Percentiles rank a stretch among this genome's conserved stretches.
Evolutionary conservation across 805 yeast species (phyloP).

Genomic region (Komagataella populi): DNA sequence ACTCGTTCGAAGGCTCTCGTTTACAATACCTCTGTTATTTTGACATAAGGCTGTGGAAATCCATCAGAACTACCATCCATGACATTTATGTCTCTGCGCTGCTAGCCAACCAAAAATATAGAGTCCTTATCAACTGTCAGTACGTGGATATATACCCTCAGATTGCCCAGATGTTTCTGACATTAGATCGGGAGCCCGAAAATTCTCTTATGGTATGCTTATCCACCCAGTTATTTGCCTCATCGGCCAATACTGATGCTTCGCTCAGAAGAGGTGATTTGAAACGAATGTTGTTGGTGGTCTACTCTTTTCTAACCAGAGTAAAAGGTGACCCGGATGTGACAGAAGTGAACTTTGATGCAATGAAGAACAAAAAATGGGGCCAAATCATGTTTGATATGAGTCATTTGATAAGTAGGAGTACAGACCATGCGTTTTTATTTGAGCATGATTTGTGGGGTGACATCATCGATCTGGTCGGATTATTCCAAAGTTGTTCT

Average conservation of each 20-base stretch:
- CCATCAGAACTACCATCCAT: slow-evolving; percentile 40
- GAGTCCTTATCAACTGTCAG: slow-evolving; percentile 53
- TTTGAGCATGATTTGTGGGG: slow-evolving; percentile 32
- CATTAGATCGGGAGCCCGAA: slow-evolving; percentile 82
- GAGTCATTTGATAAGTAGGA: slow-evolving; percentile 63
- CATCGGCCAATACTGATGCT: slow-evolving; percentile 65
- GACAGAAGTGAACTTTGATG: slow-evolving; percentile 25
- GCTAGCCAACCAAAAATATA: slow-evolving; percentile 44
- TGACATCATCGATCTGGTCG: slow-evolving; percentile 51
- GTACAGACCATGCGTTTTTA: slow-evolving; percentile 36
- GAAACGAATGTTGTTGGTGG: slow-evolving; percentile 43
- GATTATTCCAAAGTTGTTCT: slow-evolving; percentile 68
- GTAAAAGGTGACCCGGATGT: slow-evolving; percentile 26
- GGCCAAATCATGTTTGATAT: slow-evolving; percentile 71
- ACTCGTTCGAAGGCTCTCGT: slow-evolving; percentile 28
- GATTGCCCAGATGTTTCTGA: slow-evolving; percentile 53
- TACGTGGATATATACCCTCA: slow-evolving; percentile 77
- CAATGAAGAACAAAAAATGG: slow-evolving; percentile 56
- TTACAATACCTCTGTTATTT: slow-evolving; percentile 47
- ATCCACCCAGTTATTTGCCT: slow-evolving; percentile 79
- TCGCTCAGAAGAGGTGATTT: slow-evolving; percentile 54
- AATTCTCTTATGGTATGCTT: slow-evolving; percentile 58
- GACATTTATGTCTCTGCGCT: slow-evolving; percentile 53
- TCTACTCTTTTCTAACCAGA: slow-evolving; percentile 49
- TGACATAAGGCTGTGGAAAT: slow-evolving; percentile 64